Base-by-base conservation (phyloP, 139 green algal genomes). In the Astrephomene gubernaculifera region DNA sequence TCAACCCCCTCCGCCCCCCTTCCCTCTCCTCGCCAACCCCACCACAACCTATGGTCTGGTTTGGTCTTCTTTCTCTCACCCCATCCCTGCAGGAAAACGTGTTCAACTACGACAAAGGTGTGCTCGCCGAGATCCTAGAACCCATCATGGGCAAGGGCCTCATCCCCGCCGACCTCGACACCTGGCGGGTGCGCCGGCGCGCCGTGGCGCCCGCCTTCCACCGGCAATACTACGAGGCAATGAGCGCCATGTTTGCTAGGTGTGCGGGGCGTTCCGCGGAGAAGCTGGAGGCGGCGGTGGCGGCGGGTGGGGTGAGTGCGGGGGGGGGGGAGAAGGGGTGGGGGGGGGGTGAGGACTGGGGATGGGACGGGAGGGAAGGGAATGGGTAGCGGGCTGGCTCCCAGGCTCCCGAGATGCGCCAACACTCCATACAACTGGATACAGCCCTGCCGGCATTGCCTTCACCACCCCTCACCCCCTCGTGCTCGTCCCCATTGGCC, bases 61-160 rank as follows among this genome's bases (percentile, higher is more conserved):
- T n/a, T n/a, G n/a, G n/a, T n/a, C n/a, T n/a, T n/a, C n/a, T n/a
- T n/a, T n/a, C n/a, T n/a, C n/a, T 53, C 19, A 2, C 21, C 38
- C 60, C 36, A 5, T 0, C 57, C 12, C 4, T 17, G 3, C 88
- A 96, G 91, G 97, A 99, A 71, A 99, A 99, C 65, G 90, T 94
- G 1, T 91, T 95, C 60, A 97, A 97, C 90, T 99, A 98, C 61
- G 95, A 99, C 86, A 99, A 99, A 92, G 97, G 97, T 25, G 95
- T 99, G 45, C 92, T 99, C 86, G 97, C 97, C 24, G 97, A 99
- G 87, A 99, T 99, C 69, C 92, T 99, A 61, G 96, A 99, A 93
- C 97, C 97, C 70, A 99, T 99, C 94, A 99, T 99, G 97, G 97
- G 97, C 68, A 99, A 99, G 86, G 97, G 97, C 7, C 94, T 99